phyloP scores from a whole-genome alignment of 2,329 filamentous ascomycete species.

The Falciphora oryzae region DNA sequence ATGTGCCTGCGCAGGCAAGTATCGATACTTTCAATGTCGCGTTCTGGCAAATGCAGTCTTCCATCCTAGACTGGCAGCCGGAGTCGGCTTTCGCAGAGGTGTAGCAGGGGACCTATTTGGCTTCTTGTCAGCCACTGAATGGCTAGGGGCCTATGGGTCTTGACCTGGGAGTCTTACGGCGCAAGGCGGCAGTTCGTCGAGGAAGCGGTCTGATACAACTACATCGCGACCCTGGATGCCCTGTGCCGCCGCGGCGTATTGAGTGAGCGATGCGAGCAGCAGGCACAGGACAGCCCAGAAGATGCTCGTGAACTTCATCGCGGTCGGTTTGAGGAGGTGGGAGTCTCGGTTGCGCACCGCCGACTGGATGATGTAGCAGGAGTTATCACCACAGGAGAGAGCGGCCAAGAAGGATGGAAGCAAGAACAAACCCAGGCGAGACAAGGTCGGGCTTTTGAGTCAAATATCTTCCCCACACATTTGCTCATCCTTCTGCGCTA shows the following conservation, averaged over 20 bases:
- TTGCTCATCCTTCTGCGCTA: neutral
- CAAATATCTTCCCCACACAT: neutral
- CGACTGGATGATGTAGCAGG: too few species aligned
- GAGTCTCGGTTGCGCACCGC: too few species aligned
- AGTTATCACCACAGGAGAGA: neutral
- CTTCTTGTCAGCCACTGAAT: neutral
- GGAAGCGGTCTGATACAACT: neutral
- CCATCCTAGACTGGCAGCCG: neutral
- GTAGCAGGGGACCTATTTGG: neutral
- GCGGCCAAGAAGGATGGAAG: too few species aligned
- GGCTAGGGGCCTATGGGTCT: too few species aligned
- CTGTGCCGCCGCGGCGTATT: neutral
- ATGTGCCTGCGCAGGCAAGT: neutral
- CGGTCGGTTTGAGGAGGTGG: neutral
- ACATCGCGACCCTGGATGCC: neutral
- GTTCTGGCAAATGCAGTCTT: neutral
- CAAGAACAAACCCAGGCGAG: neutral
- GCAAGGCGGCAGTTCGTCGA: neutral
- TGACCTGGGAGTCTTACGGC: neutral
- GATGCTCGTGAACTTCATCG: neutral
- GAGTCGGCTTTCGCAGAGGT: neutral
- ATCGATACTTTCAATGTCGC: neutral
- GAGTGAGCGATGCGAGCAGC: neutral
- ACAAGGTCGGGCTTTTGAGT: neutral
- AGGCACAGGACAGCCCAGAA: neutral